phyloP scores from a whole-genome alignment of 768 basidiomycete species.

The Agaricus bisporus region DNA sequence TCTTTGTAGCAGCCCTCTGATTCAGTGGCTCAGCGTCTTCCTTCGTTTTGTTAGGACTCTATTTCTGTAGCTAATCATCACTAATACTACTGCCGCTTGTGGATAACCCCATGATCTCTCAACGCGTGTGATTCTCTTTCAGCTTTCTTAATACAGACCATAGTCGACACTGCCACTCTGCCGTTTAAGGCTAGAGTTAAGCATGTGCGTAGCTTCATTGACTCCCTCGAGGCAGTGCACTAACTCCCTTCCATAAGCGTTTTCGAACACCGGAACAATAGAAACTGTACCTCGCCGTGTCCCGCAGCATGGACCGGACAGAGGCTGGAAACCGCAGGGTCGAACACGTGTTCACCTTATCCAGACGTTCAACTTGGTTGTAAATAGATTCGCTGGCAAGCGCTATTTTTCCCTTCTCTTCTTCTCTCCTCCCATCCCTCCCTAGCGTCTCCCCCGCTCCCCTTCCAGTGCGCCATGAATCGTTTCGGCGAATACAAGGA shows the following conservation, averaged over 20 bases:
- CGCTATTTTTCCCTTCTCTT: background rate
- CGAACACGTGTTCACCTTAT: constrained; percentile 6
- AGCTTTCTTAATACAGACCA: background rate
- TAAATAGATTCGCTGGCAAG: constrained; percentile 1
- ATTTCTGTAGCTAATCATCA: background rate
- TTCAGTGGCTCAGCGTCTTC: background rate
- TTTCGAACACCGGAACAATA: background rate
- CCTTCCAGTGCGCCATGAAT: constrained; percentile 26
- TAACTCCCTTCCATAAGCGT: background rate
- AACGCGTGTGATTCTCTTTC: background rate
- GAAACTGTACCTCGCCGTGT: background rate
- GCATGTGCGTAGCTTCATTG: background rate
- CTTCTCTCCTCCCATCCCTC: background rate
- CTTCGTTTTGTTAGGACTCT: background rate
- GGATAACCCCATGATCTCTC: background rate
- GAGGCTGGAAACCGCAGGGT: background rate
- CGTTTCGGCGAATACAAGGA: constrained; percentile 58
- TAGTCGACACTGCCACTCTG: background rate
- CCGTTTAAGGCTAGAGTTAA: background rate
- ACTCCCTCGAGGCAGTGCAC: background rate
- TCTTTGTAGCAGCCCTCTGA: background rate
- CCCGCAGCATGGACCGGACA: background rate
- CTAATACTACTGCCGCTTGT: background rate
- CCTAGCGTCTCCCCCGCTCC: background rate
- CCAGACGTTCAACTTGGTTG: background rate